phyloP scores from a whole-genome alignment of 768 basidiomycete species.

The Suillus placidus region DNA sequence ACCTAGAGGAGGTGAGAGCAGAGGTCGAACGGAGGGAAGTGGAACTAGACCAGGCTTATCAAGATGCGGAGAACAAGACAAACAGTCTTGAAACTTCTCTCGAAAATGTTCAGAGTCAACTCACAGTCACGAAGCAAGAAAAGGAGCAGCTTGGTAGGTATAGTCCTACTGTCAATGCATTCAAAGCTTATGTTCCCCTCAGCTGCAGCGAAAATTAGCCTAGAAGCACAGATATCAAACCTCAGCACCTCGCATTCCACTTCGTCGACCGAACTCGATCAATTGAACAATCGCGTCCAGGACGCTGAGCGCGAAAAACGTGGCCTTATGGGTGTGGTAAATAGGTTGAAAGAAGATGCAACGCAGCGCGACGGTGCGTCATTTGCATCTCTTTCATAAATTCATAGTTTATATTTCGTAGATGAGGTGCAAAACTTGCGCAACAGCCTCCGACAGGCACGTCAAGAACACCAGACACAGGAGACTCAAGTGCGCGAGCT shows the following conservation, averaged over 20 bases:
- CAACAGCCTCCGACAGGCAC: conserved; percentile 68
- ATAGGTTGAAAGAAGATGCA: conserved; percentile 77
- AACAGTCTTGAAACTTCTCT: conserved; percentile 58
- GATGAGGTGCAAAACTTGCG: conserved; percentile 76
- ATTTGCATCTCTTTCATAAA: conserved; percentile 1
- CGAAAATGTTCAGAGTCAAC: conserved; percentile 56
- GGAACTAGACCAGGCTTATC: conserved; percentile 82
- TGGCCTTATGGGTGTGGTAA: conserved; percentile 81
- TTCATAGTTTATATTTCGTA: conserved; percentile 26
- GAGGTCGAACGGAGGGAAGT: conserved; percentile 73
- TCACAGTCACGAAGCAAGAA: conserved; percentile 58
- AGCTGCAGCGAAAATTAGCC: conserved; percentile 48
- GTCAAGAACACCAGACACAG: conserved; percentile 69
- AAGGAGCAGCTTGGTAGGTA: conserved; percentile 63
- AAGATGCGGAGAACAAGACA: conserved; percentile 68
- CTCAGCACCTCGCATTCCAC: conserved; percentile 62
- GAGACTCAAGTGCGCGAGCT: conserved; percentile 74
- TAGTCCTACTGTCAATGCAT: conserved; percentile 7
- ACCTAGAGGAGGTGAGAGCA: conserved; percentile 72
- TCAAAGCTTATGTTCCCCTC: conserved; percentile 21
- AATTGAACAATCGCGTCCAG: conserved; percentile 61
- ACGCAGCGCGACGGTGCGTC: conserved; percentile 71
- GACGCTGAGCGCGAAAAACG: conserved; percentile 90
- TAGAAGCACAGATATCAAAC: conserved; percentile 59
- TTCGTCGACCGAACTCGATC: conserved; percentile 63